phyloP scores from a whole-genome alignment of 768 basidiomycete genomes.

The Boletus patriciae region DNA sequence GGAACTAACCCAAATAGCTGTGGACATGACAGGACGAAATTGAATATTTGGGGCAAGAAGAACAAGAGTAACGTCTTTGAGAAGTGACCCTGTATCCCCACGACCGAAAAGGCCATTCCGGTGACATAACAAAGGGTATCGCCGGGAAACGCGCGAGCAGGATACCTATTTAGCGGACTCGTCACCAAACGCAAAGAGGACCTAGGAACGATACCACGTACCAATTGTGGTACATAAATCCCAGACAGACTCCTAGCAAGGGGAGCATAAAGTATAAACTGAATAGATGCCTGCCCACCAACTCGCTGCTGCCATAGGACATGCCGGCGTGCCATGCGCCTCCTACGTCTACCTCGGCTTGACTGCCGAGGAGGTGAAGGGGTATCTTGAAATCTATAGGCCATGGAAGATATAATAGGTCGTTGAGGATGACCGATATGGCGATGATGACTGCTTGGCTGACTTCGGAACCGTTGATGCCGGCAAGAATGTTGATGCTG shows the following conservation, averaged over 20 bases:
- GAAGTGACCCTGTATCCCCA: conserved; percentile 96
- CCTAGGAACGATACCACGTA: conserved; percentile 37
- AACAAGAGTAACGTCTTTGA: conserved; percentile 95
- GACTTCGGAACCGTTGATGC: conserved; percentile 95
- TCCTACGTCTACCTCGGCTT: conserved; percentile 68
- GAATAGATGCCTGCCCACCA: conserved; percentile 92
- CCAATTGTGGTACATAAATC: conserved; percentile 97
- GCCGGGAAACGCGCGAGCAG: conserved; percentile 90
- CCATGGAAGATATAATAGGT: conserved; percentile 93
- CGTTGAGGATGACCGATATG: conserved; percentile 86
- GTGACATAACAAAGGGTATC: conserved; percentile 98
- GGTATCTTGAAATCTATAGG: conserved; percentile 72
- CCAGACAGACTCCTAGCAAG: conserved; percentile 84
- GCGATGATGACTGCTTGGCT: conserved; percentile 92
- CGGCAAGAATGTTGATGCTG: conserved; percentile 97
- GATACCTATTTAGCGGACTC: conserved; percentile 66
- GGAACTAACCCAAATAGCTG: conserved; percentile 93
- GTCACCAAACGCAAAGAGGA: not conserved
- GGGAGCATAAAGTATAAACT: conserved; percentile 98
- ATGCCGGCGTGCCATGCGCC: conserved; percentile 83
- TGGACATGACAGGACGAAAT: conserved; percentile 91
- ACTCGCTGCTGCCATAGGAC: conserved; percentile 79
- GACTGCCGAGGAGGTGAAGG: conserved; percentile 64
- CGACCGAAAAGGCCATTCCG: conserved; percentile 98
- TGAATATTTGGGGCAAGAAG: conserved; percentile 98